phyloP scores from a whole-genome alignment of 2,329 filamentous ascomycete genomes.

The Dactylellina drechsleri region DNA sequence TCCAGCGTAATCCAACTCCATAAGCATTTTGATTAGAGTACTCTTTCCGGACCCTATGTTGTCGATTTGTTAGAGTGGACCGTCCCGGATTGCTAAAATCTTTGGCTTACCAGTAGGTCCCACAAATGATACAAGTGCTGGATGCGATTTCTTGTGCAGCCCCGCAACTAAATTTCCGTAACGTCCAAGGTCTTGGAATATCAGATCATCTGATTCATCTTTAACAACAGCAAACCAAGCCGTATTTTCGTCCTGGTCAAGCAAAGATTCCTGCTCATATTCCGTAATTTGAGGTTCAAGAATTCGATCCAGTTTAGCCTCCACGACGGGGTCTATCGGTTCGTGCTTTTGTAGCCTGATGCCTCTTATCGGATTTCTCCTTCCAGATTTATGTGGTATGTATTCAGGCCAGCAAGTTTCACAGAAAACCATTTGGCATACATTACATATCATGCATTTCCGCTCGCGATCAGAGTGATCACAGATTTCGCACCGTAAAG shows the following conservation, averaged over 20 bases:
- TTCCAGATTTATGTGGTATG: constrained; percentile 8
- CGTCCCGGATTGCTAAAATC: neutral
- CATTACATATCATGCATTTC: constrained; percentile 12
- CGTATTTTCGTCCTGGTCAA: constrained; percentile 53
- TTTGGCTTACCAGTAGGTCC: constrained; percentile 54
- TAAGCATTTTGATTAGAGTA: constrained; percentile 56
- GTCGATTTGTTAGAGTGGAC: neutral
- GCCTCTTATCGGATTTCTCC: neutral
- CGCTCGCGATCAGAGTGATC: neutral
- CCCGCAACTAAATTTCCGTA: constrained; percentile 32
- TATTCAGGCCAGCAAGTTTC: constrained; percentile 17
- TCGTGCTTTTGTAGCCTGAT: constrained; percentile 38
- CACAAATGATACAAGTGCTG: constrained; percentile 57
- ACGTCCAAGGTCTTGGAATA: constrained; percentile 43
- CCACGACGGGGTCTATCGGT: constrained; percentile 53
- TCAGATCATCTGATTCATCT: constrained; percentile 28
- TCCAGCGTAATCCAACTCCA: constrained; percentile 41
- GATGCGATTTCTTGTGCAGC: constrained; percentile 44
- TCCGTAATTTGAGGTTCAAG: constrained; percentile 48
- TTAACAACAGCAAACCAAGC: constrained; percentile 57
- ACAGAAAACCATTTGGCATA: constrained; percentile 19
- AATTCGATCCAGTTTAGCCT: constrained; percentile 51
- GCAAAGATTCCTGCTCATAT: constrained; percentile 27
- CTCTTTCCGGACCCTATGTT: constrained; percentile 56
- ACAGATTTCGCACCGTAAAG: constrained; percentile 6